phyloP scores from a whole-genome alignment of 441 rosid species.

The Populus hybrid region DNA sequence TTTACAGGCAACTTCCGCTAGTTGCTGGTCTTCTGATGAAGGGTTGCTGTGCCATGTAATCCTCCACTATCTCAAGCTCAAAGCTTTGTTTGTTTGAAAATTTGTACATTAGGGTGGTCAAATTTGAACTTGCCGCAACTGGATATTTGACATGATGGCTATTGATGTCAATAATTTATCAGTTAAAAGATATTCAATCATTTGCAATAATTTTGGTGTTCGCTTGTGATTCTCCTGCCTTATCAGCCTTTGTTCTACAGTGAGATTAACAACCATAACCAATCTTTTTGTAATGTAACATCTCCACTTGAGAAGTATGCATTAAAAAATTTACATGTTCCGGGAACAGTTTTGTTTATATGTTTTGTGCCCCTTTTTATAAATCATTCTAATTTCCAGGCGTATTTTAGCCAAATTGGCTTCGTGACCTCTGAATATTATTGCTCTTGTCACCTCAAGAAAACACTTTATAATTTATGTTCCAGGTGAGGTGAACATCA shows the following conservation, averaged over 20 bases:
- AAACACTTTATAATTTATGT: neutral
- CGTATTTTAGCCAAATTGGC: neutral
- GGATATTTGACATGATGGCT: constrained; percentile 15
- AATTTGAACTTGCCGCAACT: constrained; percentile 7
- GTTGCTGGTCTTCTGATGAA: constrained; percentile 16
- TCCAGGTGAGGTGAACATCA: neutral
- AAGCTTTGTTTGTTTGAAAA: constrained; percentile 28
- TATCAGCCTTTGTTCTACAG: neutral
- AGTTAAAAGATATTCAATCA: constrained; percentile 15
- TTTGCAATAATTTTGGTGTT: constrained; percentile 25
- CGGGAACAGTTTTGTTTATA: neutral
- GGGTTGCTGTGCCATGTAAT: constrained; percentile 3
- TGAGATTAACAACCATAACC: neutral
- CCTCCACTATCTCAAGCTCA: constrained; percentile 10
- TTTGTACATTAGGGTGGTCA: constrained; percentile 32
- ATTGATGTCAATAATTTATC: constrained; percentile 26
- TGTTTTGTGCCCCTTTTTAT: no score
- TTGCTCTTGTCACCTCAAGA: neutral
- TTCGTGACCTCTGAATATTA: no score
- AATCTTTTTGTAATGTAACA: neutral
- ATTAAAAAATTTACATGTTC: neutral
- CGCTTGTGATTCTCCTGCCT: neutral
- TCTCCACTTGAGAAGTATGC: neutral
- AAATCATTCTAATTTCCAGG: neutral
- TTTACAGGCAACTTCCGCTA: constrained; percentile 8